Evolutionary conservation across 1,284 basidiomycete species (phyloP), one percentile per base, ranked within the genome.

Genomic region (Ustilago trichophora): DNA sequence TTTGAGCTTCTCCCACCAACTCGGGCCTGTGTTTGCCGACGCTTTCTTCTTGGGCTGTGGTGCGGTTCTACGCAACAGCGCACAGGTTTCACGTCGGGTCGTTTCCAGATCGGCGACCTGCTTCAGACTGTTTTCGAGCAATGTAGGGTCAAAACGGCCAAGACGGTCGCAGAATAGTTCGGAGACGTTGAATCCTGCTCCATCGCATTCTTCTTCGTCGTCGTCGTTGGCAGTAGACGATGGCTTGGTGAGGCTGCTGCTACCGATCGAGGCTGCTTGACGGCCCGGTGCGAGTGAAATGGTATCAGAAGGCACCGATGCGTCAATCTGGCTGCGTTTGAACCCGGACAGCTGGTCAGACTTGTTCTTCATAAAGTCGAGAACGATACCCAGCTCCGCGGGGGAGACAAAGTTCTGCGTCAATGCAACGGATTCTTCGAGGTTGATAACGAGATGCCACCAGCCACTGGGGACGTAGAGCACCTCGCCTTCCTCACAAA

Each of bases 341-440:
- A 84, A 84, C 3, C 83, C 83, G 2, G 82, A 83, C 5, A 83
- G 73, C 50, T 84, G 83, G 21, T 83, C 81, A 0, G 81, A 66
- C 34, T 79, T 77, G 67, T 83, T 73, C 38, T 80, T 78, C 75
- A 84, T 80, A 58, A 84, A 84, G 37, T 75, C 70, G 13, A 84
- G 72, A 29, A 84, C 83, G 21, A 72, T 58, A 3, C 75, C 71
- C 18, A 84, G 71, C 59, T 84, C 83, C 16, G 73, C 57, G 6
- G 72, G 70, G 3, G 83, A 83, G 24, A 84, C 82, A 72, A 83
- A 84, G 72, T 84, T 84, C 59, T 84, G 83, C 6, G 83, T 84
- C 31, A 84, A 73, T 2, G 83, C 83, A 8, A 84, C 81, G 5
- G 59, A 75, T 41, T 76, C 72, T 43, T 58, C 51, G 12, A 65